Evolutionary conservation across 2,329 filamentous ascomycete genomes (phyloP).

Genomic region (Exophiala oligosperma): DNA sequence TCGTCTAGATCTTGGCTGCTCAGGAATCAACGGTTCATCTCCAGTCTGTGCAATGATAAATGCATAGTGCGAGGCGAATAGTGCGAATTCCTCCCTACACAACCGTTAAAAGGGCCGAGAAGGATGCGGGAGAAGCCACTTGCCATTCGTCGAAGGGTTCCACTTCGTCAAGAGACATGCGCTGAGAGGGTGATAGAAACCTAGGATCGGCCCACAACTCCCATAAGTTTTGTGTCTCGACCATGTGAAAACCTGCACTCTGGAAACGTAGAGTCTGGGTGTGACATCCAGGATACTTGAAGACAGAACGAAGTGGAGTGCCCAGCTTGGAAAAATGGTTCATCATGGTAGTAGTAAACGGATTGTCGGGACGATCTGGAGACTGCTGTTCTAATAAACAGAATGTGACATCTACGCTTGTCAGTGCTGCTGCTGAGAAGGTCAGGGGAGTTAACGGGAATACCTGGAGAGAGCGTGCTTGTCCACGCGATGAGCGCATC

Average conservation of each 20-base stretch:
- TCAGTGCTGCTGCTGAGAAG: constrained; percentile 6
- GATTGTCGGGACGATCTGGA: constrained; percentile 73
- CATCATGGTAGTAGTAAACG: constrained; percentile 59
- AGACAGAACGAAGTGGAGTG: constrained; percentile 38
- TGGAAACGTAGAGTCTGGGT: constrained; percentile 70
- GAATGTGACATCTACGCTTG: constrained; percentile 63
- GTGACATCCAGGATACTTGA: constrained; percentile 65
- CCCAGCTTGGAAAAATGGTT: constrained; percentile 30
- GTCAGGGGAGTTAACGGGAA: constrained; percentile 23
- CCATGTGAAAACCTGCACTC: constrained; percentile 65
- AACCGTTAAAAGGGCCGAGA: background rate
- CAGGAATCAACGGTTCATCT: constrained; percentile 24
- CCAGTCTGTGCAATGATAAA: constrained; percentile 43
- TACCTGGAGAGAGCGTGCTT: constrained; percentile 67
- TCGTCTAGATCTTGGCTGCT: constrained; percentile 23
- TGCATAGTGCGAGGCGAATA: constrained; percentile 84
- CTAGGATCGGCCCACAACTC: constrained; percentile 71
- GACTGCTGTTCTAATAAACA: constrained; percentile 85
- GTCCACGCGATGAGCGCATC: constrained; percentile 78
- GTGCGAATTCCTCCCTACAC: constrained; percentile 71
- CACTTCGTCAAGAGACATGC: constrained; percentile 63
- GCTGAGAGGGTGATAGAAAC: constrained; percentile 63
- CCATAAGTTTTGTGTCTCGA: constrained; percentile 72
- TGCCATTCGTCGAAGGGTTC: constrained; percentile 91
- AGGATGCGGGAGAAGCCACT: background rate